Conservation (phyloP, 2,329 filamentous ascomycete species). For the Leptographium procerum region DNA sequence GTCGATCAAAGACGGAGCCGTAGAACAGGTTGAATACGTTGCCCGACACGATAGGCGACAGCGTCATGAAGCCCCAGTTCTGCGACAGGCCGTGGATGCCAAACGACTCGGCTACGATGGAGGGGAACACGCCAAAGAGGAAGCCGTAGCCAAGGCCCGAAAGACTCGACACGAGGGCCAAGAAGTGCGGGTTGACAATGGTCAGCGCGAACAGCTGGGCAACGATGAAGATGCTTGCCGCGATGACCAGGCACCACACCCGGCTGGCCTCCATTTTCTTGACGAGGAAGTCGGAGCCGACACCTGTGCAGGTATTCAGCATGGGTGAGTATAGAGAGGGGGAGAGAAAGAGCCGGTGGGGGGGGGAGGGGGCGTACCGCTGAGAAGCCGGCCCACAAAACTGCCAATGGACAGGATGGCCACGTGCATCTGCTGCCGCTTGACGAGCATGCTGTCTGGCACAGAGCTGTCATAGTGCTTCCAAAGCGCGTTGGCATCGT, state of each 20-base stretch:
- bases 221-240: constrained; percentile 63
- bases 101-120: constrained; percentile 80
- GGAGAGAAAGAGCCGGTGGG: not conserved
- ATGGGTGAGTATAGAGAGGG: not conserved
- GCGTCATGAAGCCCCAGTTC: constrained; percentile 93
- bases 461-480: constrained; percentile 67
- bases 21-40: constrained; percentile 93
- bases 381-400: constrained; percentile 69
- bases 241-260: constrained; percentile 80
- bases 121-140: constrained; percentile 87
- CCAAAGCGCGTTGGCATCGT: constrained; percentile 81
- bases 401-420: constrained; percentile 85
- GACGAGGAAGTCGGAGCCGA: constrained; percentile 83
- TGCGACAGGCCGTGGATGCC: constrained; percentile 80
- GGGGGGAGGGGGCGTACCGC: constrained; percentile 41
- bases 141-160: constrained; percentile 88
- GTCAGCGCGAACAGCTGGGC: constrained; percentile 68
- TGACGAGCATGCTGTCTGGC: constrained; percentile 61
- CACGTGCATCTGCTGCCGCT: constrained; percentile 81
- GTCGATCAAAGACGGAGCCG: constrained; percentile 69
- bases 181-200: constrained; percentile 63
- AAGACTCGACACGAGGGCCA: constrained; percentile 68
- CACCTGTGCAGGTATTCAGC: constrained; percentile 37
- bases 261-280: constrained; percentile 70
- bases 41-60: constrained; percentile 76